Conservation (phyloP, 768 basidiomycete species). For the Nidula microcarpa region DNA sequence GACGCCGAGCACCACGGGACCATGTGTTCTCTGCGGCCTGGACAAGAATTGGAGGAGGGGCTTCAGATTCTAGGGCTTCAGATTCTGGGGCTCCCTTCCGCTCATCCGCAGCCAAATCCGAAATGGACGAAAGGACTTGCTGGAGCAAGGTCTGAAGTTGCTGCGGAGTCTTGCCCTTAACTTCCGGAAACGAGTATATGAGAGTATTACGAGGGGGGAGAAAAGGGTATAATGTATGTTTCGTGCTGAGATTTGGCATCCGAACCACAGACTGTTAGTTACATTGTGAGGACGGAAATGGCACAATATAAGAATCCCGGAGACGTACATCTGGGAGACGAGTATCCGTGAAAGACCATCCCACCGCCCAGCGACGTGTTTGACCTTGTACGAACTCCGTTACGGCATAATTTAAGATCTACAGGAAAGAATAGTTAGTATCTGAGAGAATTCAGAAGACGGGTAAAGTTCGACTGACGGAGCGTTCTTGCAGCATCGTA, state of each 20-base stretch:
- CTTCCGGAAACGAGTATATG: conserved; percentile 23
- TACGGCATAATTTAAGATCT: conserved; percentile 88
- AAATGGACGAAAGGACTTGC: conserved; percentile 28
- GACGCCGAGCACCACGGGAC: conserved; percentile 65
- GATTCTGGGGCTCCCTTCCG: background rate
- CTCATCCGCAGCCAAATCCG: conserved; percentile 8
- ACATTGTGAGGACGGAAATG: too few species aligned
- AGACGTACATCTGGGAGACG: conserved; percentile 76
- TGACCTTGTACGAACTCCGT: conserved; percentile 83
- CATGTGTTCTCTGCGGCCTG: conserved; percentile 34
- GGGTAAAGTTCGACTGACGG: conserved; percentile 18
- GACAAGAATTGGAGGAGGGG: conserved; percentile 10
- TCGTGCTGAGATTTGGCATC: conserved; percentile 12
- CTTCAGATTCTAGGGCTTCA: background rate
- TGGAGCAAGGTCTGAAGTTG: conserved; percentile 15
- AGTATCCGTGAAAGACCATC: conserved; percentile 70
- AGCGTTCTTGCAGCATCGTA: conserved; percentile 37
- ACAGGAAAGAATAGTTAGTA: background rate
- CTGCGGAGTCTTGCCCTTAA: conserved; percentile 1
- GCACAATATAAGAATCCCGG: background rate
- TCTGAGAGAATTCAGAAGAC: background rate
- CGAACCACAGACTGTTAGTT: background rate
- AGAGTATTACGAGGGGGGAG: conserved; percentile 61
- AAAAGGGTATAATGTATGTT: conserved; percentile 42
- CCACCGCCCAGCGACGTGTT: conserved; percentile 90